Conservation (phyloP, 805 yeast species). For the Starmerella apis region DNA sequence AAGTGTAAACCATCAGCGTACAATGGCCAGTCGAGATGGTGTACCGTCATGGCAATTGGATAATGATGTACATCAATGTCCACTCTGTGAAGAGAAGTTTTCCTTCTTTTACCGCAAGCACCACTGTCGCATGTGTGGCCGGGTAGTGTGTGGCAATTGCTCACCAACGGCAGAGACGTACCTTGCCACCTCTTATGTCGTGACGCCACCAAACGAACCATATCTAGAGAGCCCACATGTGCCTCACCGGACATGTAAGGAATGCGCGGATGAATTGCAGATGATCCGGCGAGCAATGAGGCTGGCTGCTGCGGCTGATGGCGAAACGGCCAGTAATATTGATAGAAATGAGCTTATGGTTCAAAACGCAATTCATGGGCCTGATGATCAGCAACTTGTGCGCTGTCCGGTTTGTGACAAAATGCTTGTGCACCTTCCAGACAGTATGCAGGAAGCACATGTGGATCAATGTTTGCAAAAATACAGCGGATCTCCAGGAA, state of each 20-base stretch:
- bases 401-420: conserved; percentile 35
- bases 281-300: conserved; percentile 39
- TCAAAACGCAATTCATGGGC: conserved; percentile 22
- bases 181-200: conserved; percentile 50
- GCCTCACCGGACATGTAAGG: conserved; percentile 64
- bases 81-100: conserved; percentile 44
- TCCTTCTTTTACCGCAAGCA: conserved; percentile 62
- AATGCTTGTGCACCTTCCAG: conserved; percentile 26
- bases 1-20: neutral
- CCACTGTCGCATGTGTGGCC: conserved; percentile 70
- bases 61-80: conserved; percentile 42
- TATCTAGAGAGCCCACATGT: conserved; percentile 43
- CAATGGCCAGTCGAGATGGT: conserved; percentile 10
- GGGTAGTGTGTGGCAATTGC: conserved; percentile 64
- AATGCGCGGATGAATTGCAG: conserved; percentile 53
- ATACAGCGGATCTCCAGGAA: conserved; percentile 35
- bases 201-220: conserved; percentile 42
- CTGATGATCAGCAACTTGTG: conserved; percentile 28
- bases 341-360: conserved; percentile 21
- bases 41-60: conserved; percentile 65
- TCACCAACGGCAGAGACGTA: conserved; percentile 45
- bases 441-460: conserved; percentile 48
- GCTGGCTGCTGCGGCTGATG: conserved; percentile 10
- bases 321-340: neutral
- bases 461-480: conserved; percentile 52